Conservation (phyloP, 805 yeast species). For the Myxozyma melibiosi region DNA sequence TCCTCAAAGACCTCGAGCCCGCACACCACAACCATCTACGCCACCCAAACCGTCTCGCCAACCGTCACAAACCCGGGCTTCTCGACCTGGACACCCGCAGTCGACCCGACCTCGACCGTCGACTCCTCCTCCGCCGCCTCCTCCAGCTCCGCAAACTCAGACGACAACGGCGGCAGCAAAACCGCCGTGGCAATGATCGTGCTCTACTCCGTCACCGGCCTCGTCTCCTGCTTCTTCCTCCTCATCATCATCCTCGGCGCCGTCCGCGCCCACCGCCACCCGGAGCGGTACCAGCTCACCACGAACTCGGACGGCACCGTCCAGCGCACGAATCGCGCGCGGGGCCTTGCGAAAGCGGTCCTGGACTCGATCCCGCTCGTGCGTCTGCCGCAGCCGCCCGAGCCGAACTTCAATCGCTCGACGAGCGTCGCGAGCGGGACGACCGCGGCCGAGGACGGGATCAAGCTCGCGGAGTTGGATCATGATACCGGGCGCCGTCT, state of each 20-base stretch:
- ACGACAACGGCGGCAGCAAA: background rate
- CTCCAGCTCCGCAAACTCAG: background rate
- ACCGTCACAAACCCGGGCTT: slow-evolving; percentile 14
- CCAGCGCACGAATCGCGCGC: slow-evolving; percentile 36
- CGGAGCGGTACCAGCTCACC: slow-evolving; percentile 39
- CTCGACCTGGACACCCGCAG: slow-evolving; percentile 13
- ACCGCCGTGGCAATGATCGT: slow-evolving; percentile 41
- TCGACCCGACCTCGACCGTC: background rate
- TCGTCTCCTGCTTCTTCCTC: slow-evolving; percentile 39
- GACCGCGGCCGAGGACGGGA: background rate
- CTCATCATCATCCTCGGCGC: slow-evolving; percentile 42
- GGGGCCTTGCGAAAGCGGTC: slow-evolving; percentile 44
- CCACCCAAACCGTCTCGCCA: slow-evolving; percentile 10
- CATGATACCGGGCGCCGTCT: no score
- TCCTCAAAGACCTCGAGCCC: background rate
- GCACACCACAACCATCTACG: slow-evolving; percentile 8
- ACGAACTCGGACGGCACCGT: slow-evolving; percentile 28
- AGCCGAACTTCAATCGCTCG: background rate
- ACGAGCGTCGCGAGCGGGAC: background rate
- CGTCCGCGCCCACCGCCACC: slow-evolving; percentile 42
- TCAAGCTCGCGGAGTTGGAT: background rate
- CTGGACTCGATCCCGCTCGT: slow-evolving; percentile 44
- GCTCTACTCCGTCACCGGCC: slow-evolving; percentile 39
- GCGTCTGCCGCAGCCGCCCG: slow-evolving; percentile 22
- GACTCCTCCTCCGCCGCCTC: background rate